Evolutionary conservation across 176 grass and related monocot species (phyloP).

Genomic region (Cymbopogon citratus): DNA sequence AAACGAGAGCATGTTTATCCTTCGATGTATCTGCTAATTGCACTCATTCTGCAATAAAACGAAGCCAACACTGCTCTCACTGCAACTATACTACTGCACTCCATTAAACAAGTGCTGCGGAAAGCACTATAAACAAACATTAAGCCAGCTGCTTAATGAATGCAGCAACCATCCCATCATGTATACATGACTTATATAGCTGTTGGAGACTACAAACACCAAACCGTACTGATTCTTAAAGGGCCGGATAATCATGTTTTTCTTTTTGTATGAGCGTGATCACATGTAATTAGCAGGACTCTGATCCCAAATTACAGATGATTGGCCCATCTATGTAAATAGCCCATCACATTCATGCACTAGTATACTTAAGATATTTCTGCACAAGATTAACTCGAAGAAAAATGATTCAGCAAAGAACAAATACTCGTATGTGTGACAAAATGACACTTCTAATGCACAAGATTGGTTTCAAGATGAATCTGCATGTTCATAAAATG

Average conservation of each 20-base stretch:
- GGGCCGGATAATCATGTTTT: neutral
- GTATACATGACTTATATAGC: neutral
- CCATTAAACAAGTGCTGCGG: neutral
- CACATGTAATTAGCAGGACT: neutral
- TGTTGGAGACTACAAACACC: neutral
- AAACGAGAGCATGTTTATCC: neutral
- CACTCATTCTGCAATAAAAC: neutral
- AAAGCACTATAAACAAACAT: neutral
- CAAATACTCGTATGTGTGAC: neutral
- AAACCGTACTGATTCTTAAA: neutral
- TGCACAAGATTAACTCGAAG: neutral
- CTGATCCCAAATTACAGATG: neutral
- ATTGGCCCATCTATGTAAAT: neutral
- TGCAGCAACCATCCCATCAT: neutral
- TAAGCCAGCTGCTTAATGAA: neutral
- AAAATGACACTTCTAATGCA: neutral
- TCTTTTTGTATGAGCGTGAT: neutral
- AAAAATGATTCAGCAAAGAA: neutral
- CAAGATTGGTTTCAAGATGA: neutral
- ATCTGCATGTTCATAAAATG: neutral
- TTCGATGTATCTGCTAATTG: neutral
- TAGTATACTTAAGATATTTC: neutral
- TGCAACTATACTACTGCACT: neutral
- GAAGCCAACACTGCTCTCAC: neutral
- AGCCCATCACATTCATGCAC: neutral